phyloP scores from a whole-genome alignment of 495 filamentous ascomycete genomes.

The Cercophora newfieldiana region DNA sequence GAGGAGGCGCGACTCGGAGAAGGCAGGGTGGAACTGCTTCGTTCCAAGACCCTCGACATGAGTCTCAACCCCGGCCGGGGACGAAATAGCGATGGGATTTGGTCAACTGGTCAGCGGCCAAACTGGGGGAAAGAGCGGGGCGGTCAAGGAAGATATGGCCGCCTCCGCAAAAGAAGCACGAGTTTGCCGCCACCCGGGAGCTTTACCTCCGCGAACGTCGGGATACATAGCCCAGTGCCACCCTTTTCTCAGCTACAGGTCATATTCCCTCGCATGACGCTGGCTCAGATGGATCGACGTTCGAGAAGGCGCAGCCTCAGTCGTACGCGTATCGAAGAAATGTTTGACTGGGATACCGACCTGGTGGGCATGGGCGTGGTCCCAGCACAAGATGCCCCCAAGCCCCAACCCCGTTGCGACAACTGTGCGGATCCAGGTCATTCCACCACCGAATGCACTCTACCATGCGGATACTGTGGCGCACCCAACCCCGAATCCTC shows the following conservation, averaged over 20 bases:
- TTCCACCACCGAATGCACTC: slow-evolving; percentile 22
- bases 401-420: slow-evolving; percentile 27
- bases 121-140: not conserved
- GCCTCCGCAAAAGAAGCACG: slow-evolving; percentile 15
- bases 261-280: slow-evolving; percentile 29
- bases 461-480: slow-evolving; percentile 37
- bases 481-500: slow-evolving; percentile 12
- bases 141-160: not conserved
- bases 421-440: slow-evolving; percentile 35
- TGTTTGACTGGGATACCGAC: slow-evolving; percentile 32
- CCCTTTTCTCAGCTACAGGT: slow-evolving; percentile 13
- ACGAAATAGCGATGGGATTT: slow-evolving; percentile 9
- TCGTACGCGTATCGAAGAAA: slow-evolving; percentile 37
- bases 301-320: slow-evolving; percentile 42
- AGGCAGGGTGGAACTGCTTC: not conserved
- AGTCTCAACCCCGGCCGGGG: slow-evolving; percentile 11
- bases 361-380: not conserved
- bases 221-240: not conserved
- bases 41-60: slow-evolving; percentile 12
- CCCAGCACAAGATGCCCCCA: not conserved
- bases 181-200: slow-evolving; percentile 30
- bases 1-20: not conserved
- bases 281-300: slow-evolving; percentile 33
- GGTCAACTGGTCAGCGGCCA: slow-evolving; percentile 14
- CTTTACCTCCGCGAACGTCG: slow-evolving; percentile 22